A percentile compares a stretch with the other conserved stretches of the same genome.
These are phyloP conservation scores for Trametes hirsuta DNA, from an alignment of 1,284 basidiomycete species.

Conservation along the genomic window DNA sequence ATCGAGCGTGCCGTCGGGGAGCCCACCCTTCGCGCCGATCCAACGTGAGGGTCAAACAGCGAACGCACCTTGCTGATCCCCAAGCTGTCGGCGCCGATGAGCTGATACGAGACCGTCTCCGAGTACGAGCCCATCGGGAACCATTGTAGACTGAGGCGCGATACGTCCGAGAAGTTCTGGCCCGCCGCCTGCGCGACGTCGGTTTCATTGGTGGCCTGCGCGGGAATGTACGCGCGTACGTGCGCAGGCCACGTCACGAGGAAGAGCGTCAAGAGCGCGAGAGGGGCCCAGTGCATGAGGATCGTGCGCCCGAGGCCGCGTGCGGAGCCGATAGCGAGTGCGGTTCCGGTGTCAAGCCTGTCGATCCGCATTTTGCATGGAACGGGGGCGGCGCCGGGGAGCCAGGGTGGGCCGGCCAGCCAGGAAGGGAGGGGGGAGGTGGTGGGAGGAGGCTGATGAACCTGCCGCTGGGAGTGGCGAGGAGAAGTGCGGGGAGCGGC, in stretches of 20 bases:
- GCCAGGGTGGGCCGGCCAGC: neutral
- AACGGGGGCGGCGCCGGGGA: neutral
- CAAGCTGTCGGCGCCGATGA: slow-evolving; percentile 50
- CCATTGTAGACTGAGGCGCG: slow-evolving; percentile 67
- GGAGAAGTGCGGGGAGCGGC: slow-evolving; percentile 11
- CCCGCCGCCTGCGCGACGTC: slow-evolving; percentile 49
- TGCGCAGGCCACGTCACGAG: slow-evolving; percentile 1
- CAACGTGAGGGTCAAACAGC: neutral
- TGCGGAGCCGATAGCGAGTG: neutral
- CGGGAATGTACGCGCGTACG: slow-evolving; percentile 64
- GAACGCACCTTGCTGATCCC: slow-evolving; percentile 55
- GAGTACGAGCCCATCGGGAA: slow-evolving; percentile 49
- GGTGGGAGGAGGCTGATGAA: neutral
- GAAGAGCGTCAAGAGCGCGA: neutral
- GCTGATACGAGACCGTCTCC: slow-evolving; percentile 61
- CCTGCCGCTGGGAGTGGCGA: slow-evolving; percentile 1
- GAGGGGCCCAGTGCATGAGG: slow-evolving; percentile 14
- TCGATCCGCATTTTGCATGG: slow-evolving; percentile 3
- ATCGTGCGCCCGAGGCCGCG: neutral
- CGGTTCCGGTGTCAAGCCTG: slow-evolving; percentile 3
- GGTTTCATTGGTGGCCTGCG: slow-evolving; percentile 70
- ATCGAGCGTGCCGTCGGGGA: neutral
- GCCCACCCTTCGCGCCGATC: neutral
- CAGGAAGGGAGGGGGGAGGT: neutral
- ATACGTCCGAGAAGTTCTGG: slow-evolving; percentile 58